phyloP scores from a whole-genome alignment of 106 monocot species.

The Platanthera zijinensis region DNA sequence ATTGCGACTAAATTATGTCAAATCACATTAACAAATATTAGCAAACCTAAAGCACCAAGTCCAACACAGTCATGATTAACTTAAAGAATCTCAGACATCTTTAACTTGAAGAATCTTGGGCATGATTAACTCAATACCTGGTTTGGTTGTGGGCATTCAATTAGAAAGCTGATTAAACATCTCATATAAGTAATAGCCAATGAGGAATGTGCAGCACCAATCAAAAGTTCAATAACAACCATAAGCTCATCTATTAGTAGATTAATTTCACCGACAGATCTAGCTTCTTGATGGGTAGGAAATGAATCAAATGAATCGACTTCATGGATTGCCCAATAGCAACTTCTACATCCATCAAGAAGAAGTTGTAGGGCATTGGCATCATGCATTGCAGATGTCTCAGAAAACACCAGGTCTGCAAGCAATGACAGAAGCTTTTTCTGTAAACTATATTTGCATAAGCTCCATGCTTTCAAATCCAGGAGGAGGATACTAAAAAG shows the following conservation, averaged over 20 bases:
- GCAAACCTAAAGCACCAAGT: background rate
- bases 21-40: background rate
- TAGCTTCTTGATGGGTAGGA: slow-evolving; percentile 34
- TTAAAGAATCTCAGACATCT: no score
- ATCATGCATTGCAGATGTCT: slow-evolving; percentile 77
- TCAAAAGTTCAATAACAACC: slow-evolving; percentile 89
- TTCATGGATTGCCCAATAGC: slow-evolving; percentile 83
- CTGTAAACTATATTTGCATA: slow-evolving; percentile 88
- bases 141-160: slow-evolving; percentile 94
- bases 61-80: background rate
- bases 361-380: slow-evolving; percentile 92
- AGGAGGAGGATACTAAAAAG: slow-evolving; percentile 80
- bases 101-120: no score
- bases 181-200: slow-evolving; percentile 59
- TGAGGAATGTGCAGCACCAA: slow-evolving; percentile 69
- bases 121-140: slow-evolving; percentile 46
- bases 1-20: background rate
- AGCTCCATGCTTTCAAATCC: slow-evolving; percentile 94
- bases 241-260: slow-evolving; percentile 94
- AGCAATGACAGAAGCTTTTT: slow-evolving; percentile 98
- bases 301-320: slow-evolving; percentile 58
- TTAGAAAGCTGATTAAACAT: slow-evolving; percentile 76
- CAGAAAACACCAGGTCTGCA: slow-evolving; percentile 97
- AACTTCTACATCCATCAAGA: slow-evolving; percentile 94
- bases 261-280: slow-evolving; percentile 79